These are phyloP conservation scores for Myrmaecium sp. DNA, from an alignment of 2,329 filamentous ascomycete species.

Conservation along the genomic window DNA sequence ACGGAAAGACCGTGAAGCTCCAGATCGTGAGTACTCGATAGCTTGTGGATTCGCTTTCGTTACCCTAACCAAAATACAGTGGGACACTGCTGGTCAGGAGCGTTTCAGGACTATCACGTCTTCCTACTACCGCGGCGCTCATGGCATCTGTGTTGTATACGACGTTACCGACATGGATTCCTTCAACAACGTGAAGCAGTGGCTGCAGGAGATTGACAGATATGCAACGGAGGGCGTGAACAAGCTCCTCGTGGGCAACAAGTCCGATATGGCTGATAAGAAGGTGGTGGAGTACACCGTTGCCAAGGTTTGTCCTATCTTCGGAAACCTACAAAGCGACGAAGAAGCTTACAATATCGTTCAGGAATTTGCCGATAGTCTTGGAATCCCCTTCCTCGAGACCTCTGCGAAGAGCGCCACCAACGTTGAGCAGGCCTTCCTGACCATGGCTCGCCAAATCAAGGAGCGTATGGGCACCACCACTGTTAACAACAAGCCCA, in stretches of 20 bases:
- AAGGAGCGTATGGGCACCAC: slow-evolving; percentile 99
- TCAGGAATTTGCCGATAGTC: slow-evolving; percentile 95
- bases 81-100: slow-evolving; percentile 98
- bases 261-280: slow-evolving; percentile 99
- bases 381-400: slow-evolving; percentile 98
- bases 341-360: slow-evolving; percentile 7
- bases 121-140: slow-evolving; percentile 96
- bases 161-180: slow-evolving; percentile 99
- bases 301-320: slow-evolving; percentile 58
- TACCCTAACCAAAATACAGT: slow-evolving; percentile 38
- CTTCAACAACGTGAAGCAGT: slow-evolving; percentile 99
- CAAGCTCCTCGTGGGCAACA: slow-evolving; percentile 98
- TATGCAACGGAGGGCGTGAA: slow-evolving; percentile 99
- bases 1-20: slow-evolving; percentile 98
- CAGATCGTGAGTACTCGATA: slow-evolving; percentile 62
- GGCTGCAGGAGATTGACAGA: slow-evolving; percentile 98
- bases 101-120: slow-evolving; percentile 99
- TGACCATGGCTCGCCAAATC: slow-evolving; percentile 99
- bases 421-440: slow-evolving; percentile 98
- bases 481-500: slow-evolving; percentile 95
- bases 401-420: slow-evolving; percentile 98
- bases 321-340: not conserved
- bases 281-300: slow-evolving; percentile 99
- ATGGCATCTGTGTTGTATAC: slow-evolving; percentile 99
- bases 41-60: slow-evolving; percentile 3